These are phyloP conservation scores for Neurospora cerealis DNA, from an alignment of 495 filamentous ascomycete species.

Conservation along the genomic window DNA sequence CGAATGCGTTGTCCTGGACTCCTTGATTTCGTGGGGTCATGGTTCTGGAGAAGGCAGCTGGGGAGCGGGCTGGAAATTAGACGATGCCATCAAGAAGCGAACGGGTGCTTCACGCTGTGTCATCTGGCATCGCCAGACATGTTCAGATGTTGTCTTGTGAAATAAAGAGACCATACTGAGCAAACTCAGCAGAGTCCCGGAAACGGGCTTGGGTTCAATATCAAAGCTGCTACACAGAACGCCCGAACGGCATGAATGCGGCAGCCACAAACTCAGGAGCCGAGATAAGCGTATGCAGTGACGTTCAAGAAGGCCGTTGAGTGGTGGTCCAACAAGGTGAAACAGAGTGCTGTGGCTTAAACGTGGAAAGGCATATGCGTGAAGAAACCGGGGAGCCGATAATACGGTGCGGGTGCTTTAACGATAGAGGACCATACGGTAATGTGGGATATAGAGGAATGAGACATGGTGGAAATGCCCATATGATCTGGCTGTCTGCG, in stretches of 20 bases:
- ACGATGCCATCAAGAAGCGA: neutral
- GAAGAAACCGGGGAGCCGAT: neutral
- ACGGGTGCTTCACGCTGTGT: neutral
- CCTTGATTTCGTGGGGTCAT: neutral
- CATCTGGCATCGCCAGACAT: neutral
- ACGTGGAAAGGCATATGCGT: neutral
- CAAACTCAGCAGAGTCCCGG: neutral
- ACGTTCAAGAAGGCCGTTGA: neutral
- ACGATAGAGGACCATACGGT: neutral
- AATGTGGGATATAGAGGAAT: neutral
- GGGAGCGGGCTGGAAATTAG: neutral
- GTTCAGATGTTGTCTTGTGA: neutral
- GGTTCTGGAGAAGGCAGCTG: neutral
- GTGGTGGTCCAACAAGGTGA: neutral
- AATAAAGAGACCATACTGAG: neutral
- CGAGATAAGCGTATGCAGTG: neutral
- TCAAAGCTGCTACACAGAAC: neutral
- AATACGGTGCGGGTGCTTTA: neutral
- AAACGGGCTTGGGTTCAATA: neutral
- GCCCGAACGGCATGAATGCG: neutral
- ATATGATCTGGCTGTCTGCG: neutral
- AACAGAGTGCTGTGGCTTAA: neutral
- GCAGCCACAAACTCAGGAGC: neutral
- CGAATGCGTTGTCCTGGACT: neutral
- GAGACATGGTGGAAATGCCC: neutral